phyloP scores from a whole-genome alignment of 176 grass and related monocot genomes.

The Sorghum bicolor region DNA sequence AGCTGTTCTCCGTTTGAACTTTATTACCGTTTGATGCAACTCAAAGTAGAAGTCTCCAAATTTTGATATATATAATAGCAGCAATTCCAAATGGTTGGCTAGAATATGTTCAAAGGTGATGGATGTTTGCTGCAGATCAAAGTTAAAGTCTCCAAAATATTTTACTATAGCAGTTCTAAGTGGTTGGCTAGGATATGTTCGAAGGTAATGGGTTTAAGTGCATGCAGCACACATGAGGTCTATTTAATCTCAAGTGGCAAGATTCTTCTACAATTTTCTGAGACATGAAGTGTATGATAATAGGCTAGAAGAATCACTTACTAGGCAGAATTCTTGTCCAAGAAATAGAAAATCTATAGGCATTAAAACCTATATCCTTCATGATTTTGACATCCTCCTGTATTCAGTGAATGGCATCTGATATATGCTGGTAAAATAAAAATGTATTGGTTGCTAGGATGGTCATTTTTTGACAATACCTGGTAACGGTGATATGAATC shows the following conservation, averaged over 20 bases:
- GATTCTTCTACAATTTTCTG: constrained; percentile 7
- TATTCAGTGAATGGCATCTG: constrained; percentile 17
- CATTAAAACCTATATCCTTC: constrained; percentile 69
- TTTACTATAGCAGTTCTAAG: background rate
- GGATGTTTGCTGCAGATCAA: background rate
- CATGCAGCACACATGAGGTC: background rate
- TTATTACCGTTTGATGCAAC: background rate
- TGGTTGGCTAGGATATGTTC: constrained; percentile 11
- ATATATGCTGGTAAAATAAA: constrained; percentile 21
- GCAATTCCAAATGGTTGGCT: background rate
- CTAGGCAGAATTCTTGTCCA: constrained; percentile 84
- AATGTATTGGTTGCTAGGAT: background rate
- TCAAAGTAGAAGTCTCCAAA: constrained; percentile 1
- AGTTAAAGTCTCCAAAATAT: background rate
- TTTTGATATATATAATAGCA: background rate
- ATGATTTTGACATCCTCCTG: constrained; percentile 76
- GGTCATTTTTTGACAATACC: constrained; percentile 26
- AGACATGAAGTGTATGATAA: background rate
- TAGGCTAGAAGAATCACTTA: constrained; percentile 42
- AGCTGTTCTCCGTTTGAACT: background rate
- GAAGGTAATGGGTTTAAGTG: background rate
- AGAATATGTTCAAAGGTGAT: constrained; percentile 10
- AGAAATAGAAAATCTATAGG: constrained; percentile 86
- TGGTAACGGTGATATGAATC: constrained; percentile 79
- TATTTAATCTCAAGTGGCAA: constrained; percentile 9